These are phyloP conservation scores for Melaleuca quinquenervia DNA, from an alignment of 345 rosid species.

Conservation along the genomic window DNA sequence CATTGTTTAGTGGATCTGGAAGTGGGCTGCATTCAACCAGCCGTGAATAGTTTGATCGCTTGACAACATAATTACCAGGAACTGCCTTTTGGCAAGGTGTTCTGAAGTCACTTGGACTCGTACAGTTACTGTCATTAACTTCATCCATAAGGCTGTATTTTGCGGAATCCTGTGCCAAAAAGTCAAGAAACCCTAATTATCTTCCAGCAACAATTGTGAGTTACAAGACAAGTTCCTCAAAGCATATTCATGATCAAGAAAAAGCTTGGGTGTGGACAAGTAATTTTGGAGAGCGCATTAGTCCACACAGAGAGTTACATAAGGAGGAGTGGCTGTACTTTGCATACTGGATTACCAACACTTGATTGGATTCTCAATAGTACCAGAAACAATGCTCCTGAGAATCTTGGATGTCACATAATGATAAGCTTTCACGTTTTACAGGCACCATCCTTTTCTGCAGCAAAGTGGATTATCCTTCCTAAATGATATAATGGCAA, in stretches of 20 bases:
- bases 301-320: not conserved
- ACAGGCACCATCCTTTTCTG: not conserved
- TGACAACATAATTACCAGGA: slow-evolving; percentile 59
- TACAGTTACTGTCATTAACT: slow-evolving; percentile 24
- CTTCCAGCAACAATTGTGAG: not conserved
- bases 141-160: slow-evolving; percentile 30
- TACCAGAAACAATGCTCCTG: not conserved
- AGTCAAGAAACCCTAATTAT: not conserved
- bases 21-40: slow-evolving; percentile 71
- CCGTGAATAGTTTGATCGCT: slow-evolving; percentile 54
- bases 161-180: slow-evolving; percentile 19
- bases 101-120: slow-evolving; percentile 31
- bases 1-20: slow-evolving; percentile 57
- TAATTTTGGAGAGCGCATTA: not conserved
- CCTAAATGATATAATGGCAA: not conserved
- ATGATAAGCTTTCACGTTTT: not conserved
- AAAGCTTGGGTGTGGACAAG: not conserved
- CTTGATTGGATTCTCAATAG: not conserved
- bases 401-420: not conserved
- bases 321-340: not conserved
- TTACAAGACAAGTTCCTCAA: not conserved
- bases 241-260: not conserved
- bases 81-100: slow-evolving; percentile 59
- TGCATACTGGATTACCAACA: not conserved
- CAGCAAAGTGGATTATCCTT: not conserved